These are phyloP conservation scores for Capsicum rhomboideum DNA, from an alignment of 257 asterid genomes.

Conservation along the genomic window DNA sequence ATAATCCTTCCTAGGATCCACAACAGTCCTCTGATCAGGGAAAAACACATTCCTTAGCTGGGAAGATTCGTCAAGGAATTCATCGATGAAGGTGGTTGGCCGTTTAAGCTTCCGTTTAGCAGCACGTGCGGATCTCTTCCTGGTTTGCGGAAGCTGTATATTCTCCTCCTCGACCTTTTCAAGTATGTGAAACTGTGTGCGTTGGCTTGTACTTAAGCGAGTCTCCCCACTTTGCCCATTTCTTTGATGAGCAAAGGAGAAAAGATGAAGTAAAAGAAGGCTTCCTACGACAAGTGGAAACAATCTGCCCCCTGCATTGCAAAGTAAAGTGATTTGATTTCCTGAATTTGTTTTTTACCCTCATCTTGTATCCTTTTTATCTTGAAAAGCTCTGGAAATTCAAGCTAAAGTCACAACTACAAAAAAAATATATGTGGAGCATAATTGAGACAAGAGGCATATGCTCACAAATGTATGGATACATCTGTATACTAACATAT, in stretches of 20 bases:
- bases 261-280: slow-evolving; percentile 53
- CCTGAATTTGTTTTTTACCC: slow-evolving; percentile 58
- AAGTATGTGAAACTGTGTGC: slow-evolving; percentile 41
- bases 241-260: slow-evolving; percentile 34
- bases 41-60: slow-evolving; percentile 68
- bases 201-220: slow-evolving; percentile 14
- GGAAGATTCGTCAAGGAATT: slow-evolving; percentile 85
- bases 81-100: slow-evolving; percentile 58
- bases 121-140: slow-evolving; percentile 78
- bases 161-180: slow-evolving; percentile 75
- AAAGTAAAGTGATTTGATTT: slow-evolving; percentile 57
- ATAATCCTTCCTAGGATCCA: slow-evolving; percentile 46
- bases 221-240: slow-evolving; percentile 19
- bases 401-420: slow-evolving; percentile 31
- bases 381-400: slow-evolving; percentile 33
- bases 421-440: neutral
- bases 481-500: neutral
- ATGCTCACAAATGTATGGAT: neutral
- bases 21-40: slow-evolving; percentile 46
- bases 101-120: slow-evolving; percentile 74
- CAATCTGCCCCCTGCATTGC: slow-evolving; percentile 83
- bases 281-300: slow-evolving; percentile 33
- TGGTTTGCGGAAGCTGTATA: slow-evolving; percentile 66
- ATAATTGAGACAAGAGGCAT: neutral
- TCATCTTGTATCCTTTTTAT: slow-evolving; percentile 45